phyloP scores from a whole-genome alignment of 1,139 yeast species.

The Debaryomycetaceae sp. region DNA sequence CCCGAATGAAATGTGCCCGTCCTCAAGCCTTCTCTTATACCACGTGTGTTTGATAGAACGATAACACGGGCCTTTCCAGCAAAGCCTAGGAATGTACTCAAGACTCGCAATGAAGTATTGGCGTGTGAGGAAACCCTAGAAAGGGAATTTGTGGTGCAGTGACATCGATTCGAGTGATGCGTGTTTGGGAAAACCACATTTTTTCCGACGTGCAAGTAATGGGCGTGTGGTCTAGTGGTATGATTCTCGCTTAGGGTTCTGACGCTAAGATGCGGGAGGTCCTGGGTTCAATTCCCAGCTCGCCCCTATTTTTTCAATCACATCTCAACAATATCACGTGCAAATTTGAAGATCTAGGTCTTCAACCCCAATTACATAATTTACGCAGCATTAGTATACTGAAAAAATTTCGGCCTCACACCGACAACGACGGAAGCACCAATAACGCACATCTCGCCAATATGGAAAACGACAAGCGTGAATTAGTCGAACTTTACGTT shows the following conservation, averaged over 20 bases:
- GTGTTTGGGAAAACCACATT: too few species aligned
- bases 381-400: not conserved
- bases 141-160: too few species aligned
- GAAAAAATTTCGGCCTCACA: not conserved
- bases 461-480: slow-evolving; percentile 99
- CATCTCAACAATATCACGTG: not conserved
- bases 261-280: slow-evolving; percentile 18
- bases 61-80: too few species aligned
- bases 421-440: slow-evolving; percentile 1
- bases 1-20: too few species aligned
- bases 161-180: too few species aligned
- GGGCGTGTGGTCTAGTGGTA: slow-evolving; percentile 28
- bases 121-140: too few species aligned
- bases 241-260: slow-evolving; percentile 22
- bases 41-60: too few species aligned
- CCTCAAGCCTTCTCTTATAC: too few species aligned
- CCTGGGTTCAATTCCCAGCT: slow-evolving; percentile 31
- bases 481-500: slow-evolving; percentile 99
- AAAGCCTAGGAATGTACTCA: too few species aligned
- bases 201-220: not conserved
- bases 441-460: slow-evolving; percentile 28
- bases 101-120: too few species aligned
- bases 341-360: slow-evolving; percentile 1
- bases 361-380: slow-evolving; percentile 1
- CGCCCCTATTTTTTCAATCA: slow-evolving; percentile 13